Conservation (phyloP, 768 basidiomycete species). For the Clavulina sp. region DNA sequence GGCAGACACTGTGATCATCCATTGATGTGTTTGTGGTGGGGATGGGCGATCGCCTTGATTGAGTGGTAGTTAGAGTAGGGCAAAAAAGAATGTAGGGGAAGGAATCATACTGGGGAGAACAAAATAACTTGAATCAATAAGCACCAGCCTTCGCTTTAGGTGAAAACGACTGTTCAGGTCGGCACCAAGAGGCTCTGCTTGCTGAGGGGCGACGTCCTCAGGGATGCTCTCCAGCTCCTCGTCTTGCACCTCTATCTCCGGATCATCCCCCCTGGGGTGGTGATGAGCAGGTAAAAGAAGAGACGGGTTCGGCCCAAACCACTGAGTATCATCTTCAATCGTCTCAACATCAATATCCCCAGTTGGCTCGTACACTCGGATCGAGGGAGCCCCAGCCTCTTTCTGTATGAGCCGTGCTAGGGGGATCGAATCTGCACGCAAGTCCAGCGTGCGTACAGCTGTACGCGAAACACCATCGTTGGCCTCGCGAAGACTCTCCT, state of each 20-base stretch:
- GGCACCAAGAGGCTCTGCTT: no score
- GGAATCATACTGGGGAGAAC: constrained; percentile 22
- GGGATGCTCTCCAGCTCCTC: no score
- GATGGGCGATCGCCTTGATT: constrained; percentile 20
- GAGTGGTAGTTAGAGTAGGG: not conserved
- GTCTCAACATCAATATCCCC: constrained; percentile 20
- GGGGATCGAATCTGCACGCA: constrained; percentile 33
- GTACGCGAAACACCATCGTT: not conserved
- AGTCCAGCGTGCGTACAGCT: constrained; percentile 31
- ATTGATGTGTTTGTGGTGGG: constrained; percentile 27
- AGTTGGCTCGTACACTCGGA: constrained; percentile 19
- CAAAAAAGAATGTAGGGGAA: not conserved
- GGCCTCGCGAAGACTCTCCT: constrained; percentile 28
- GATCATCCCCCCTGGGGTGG: no score
- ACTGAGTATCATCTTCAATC: constrained; percentile 12
- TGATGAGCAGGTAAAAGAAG: not conserved
- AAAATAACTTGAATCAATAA: constrained; percentile 28
- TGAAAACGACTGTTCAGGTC: constrained; percentile 31
- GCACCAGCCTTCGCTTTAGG: constrained; percentile 17
- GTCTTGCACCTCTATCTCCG: no score
- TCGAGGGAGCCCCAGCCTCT: constrained; percentile 24
- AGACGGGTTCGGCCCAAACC: not conserved
- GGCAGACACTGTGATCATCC: constrained; percentile 28
- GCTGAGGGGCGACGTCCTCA: no score
- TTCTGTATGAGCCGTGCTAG: constrained; percentile 34